Base-by-base conservation (phyloP, 2,329 filamentous ascomycete genomes). In the Phialophora macrospora region DNA sequence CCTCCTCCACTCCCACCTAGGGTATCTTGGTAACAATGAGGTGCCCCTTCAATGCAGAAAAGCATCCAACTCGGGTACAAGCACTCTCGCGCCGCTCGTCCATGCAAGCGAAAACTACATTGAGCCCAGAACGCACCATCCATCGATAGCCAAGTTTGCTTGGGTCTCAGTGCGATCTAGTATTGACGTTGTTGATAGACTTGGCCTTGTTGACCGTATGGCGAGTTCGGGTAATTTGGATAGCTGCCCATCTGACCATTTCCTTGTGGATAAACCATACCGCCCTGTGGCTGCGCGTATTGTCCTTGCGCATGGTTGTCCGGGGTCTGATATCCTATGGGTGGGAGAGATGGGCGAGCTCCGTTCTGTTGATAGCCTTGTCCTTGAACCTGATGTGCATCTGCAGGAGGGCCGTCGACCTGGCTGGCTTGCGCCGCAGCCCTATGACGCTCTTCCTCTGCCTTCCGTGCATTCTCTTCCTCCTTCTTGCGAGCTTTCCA, bases 401-500 rank as follows among this genome's bases (percentile, higher is more conserved):
- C 89, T 83, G 54, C 80, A 55, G 78, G 73, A 58, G 79, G 76
- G 63, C 78, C 80, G 64, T 84, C 76, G 80, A 87, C 77, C 78
- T 72, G 83, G 76, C 71, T 85, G 9, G 80, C 82, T 64, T 84
- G 78, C 34, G 83, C 83, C 5, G 84, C 88, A 32, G 86, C 85
- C 11, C 85, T 77, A 68, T 88, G 85, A 70, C 89, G 85, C 75
- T 97, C 93, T 70, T 98, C 94, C 9, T 93, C 92, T 12, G 90
- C 90, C 83, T 97, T 97, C 75, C 93, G 91, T 73, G 88, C 85
- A 59, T 89, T 89, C 71, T 98, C 94, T 74, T 98, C 94, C 78
- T 98, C 95, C 91, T 99, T 99, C 87, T 98, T 98, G 75, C 95
- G 92, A 46, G 92, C 91, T 82, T 98, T 99, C 95, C 95, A 99